These are phyloP conservation scores for Scenedesmus sp. DNA, from an alignment of 163 green algal species.

Conservation along the genomic window DNA sequence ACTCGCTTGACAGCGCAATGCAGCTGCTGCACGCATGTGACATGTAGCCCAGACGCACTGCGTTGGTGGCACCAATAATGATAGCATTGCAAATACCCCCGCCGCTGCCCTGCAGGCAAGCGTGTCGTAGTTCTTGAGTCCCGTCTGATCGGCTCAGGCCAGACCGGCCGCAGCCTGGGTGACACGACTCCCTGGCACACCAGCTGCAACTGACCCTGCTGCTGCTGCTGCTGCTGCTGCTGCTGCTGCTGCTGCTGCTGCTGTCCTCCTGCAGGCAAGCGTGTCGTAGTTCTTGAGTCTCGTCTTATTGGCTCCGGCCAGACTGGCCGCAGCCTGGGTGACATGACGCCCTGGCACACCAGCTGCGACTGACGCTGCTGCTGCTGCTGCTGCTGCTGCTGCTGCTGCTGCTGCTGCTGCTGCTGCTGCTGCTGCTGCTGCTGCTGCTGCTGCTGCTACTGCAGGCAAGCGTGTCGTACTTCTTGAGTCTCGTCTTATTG, in stretches of 20 bases:
- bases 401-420: too few species aligned
- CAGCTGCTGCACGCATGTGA: not conserved
- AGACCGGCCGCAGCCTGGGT: too few species aligned
- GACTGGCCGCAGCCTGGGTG: conserved; percentile 44
- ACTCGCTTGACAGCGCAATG: not conserved
- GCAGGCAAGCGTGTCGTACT: conserved; percentile 65
- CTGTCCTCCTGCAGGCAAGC: conserved; percentile 55
- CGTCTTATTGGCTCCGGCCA: conserved; percentile 54
- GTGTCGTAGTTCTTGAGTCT: conserved; percentile 61
- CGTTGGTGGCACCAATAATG: not conserved
- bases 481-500: conserved; percentile 57
- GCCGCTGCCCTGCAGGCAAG: not conserved
- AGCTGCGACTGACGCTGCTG: not conserved
- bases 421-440: too few species aligned
- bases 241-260: too few species aligned
- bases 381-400: too few species aligned
- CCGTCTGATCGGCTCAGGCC: too few species aligned
- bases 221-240: too few species aligned
- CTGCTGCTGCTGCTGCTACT: too few species aligned
- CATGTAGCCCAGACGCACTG: not conserved
- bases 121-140: not conserved
- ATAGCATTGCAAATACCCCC: not conserved
- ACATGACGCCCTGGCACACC: conserved; percentile 1
- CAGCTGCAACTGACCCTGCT: too few species aligned
- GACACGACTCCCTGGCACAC: too few species aligned